Conservation (phyloP, 495 filamentous ascomycete genomes). For the Aspergillus campestris region DNA sequence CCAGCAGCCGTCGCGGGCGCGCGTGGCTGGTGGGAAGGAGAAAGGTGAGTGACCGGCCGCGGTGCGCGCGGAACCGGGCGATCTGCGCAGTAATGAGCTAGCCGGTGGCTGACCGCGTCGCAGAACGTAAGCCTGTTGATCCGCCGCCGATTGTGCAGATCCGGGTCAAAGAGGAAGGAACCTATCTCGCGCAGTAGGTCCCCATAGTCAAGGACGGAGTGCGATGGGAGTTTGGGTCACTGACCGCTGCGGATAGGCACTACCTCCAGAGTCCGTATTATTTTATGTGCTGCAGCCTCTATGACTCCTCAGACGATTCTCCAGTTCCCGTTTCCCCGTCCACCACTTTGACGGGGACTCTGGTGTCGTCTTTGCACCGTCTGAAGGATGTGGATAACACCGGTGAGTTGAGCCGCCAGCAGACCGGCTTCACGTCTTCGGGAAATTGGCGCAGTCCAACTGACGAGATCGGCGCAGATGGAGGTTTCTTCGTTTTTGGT, state of each 20-base stretch:
- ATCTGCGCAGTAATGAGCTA: no score
- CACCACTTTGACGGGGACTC: slow-evolving; percentile 63
- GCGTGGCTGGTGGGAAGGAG: slow-evolving; percentile 65
- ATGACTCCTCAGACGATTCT: slow-evolving; percentile 54
- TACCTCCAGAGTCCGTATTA: slow-evolving; percentile 71
- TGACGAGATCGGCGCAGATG: slow-evolving; percentile 45
- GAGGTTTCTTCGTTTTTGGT: slow-evolving; percentile 94
- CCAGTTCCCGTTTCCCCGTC: slow-evolving; percentile 42
- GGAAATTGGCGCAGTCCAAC: slow-evolving; percentile 1
- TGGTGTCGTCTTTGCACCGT: slow-evolving; percentile 87
- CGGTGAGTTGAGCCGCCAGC: slow-evolving; percentile 36
- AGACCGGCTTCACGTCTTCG: no score
- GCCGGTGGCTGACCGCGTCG: slow-evolving; percentile 1
- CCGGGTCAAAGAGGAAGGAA: slow-evolving; percentile 52
- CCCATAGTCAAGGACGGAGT: background rate
- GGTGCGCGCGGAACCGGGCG: no score
- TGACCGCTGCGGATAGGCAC: slow-evolving; percentile 39
- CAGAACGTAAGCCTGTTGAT: slow-evolving; percentile 91
- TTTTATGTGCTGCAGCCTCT: slow-evolving; percentile 69
- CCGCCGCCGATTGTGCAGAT: slow-evolving; percentile 90
- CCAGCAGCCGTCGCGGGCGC: slow-evolving; percentile 58
- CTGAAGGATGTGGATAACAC: slow-evolving; percentile 86
- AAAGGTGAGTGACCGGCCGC: slow-evolving; percentile 40
- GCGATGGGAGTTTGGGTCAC: background rate
- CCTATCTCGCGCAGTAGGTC: slow-evolving; percentile 66